Base-by-base conservation (phyloP, 441 rosid species). In the Sinapis alba region DNA sequence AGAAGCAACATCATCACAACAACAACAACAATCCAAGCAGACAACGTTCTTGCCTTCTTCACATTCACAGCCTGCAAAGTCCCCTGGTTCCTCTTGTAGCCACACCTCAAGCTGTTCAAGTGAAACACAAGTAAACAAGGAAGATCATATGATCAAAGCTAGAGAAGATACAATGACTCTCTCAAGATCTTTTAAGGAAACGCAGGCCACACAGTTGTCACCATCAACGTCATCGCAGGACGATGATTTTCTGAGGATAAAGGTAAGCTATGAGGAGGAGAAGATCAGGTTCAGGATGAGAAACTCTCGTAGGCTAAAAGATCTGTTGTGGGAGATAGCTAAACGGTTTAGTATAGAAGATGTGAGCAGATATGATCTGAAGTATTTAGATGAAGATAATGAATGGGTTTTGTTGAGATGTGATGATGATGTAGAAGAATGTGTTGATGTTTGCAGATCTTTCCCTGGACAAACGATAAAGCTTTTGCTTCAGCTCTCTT, bases 361-460 rank as follows among this genome's bases (percentile, higher is more conserved):
- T 57, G 79, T 84, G 18, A 80, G 80, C 62, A 80, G 77, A 65
- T 88, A 82, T 68, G 87, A 89, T 76, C 78, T 94, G 59, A 94
- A 87, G 82, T 94, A 94, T 84, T 80, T 95, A 82, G 98, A 94
- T 38, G 99, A 94, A 81, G 99, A 94, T 79, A 80, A 78, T 34
- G 99, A 94, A 67, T 94, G 98, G 99, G 92, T 94, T 11, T 76
- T 94, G 51, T 75, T 92, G 78, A 89, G 93, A 1, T 95, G 98
- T 71, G 98, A 92, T 73, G 97, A 89, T 0, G 99, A 95, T 81
- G 82, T 90, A 79, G 89, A 86, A 51, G 99, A 95, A 82, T 95
- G 99, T 67, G 76, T 92, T 45, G 90, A 90, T 66, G 80, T 89
- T 43, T 88, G 83, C 70, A 81, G 78, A 60, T 78, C 89, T 10